Conservation (phyloP, 176 grass and related monocot species). For the Eremochloa ophiuroides region DNA sequence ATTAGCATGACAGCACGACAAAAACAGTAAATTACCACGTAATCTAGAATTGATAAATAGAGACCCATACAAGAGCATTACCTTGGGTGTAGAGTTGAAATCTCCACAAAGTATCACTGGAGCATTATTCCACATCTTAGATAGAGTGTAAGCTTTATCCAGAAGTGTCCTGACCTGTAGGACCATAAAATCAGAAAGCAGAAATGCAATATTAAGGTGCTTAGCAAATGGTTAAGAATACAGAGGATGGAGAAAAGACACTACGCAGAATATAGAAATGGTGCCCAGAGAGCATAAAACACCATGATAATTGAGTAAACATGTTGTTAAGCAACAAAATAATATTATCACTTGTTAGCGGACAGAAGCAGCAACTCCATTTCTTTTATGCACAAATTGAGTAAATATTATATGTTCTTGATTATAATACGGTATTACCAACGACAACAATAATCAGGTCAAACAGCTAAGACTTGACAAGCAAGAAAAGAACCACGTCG, state of each 20-base stretch:
- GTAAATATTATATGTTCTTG: too few species aligned
- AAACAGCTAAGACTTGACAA: too few species aligned
- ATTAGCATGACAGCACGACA: slow-evolving; percentile 17
- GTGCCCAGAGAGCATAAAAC: slow-evolving; percentile 8
- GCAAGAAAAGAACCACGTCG: slow-evolving; percentile 5
- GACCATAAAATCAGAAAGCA: slow-evolving; percentile 30
- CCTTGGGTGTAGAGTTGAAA: slow-evolving; percentile 90
- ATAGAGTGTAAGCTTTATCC: slow-evolving; percentile 63
- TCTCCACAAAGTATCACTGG: slow-evolving; percentile 96
- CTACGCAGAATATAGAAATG: not conserved
- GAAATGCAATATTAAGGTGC: not conserved
- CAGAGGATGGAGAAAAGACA: not conserved
- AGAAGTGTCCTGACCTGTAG: slow-evolving; percentile 86
- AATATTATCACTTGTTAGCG: not conserved
- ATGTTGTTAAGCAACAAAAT: too few species aligned
- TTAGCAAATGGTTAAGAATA: slow-evolving; percentile 10
- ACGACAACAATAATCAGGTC: too few species aligned
- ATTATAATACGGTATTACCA: too few species aligned
- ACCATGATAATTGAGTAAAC: too few species aligned
- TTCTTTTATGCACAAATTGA: too few species aligned
- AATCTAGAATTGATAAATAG: slow-evolving; percentile 5
- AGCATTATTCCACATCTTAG: slow-evolving; percentile 80
- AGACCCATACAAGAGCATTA: slow-evolving; percentile 24
- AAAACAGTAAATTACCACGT: slow-evolving; percentile 8
- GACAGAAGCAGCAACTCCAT: not conserved